Evolutionary conservation across 2,329 filamentous ascomycete genomes (phyloP).

Genomic region (Pseudogymnoascus sp.): DNA sequence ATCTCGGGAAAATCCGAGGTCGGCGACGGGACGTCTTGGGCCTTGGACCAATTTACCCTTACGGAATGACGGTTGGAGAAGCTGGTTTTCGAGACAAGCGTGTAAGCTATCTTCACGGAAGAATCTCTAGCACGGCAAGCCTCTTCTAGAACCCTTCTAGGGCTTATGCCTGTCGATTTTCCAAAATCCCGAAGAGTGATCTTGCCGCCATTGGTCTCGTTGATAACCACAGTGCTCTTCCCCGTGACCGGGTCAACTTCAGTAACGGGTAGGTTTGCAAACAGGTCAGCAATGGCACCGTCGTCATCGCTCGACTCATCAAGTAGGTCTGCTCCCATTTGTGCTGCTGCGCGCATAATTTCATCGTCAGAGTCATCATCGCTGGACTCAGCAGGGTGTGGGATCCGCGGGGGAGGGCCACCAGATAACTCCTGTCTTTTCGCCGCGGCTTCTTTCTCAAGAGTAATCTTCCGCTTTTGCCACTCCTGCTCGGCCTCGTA

Average conservation of each 20-base stretch:
- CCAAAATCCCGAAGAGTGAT: conserved; percentile 75
- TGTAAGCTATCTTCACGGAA: conserved; percentile 59
- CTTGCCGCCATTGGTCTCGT: conserved; percentile 44
- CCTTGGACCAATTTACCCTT: conserved; percentile 70
- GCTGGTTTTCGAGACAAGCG: conserved; percentile 61
- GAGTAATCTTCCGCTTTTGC: conserved; percentile 48
- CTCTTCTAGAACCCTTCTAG: conserved; percentile 73
- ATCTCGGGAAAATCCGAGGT: conserved; percentile 23
- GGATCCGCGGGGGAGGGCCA: conserved; percentile 17
- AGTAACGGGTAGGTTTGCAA: conserved; percentile 53
- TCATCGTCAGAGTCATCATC: conserved; percentile 37
- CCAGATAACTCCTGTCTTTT: conserved; percentile 35
- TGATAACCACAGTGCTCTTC: conserved; percentile 51
- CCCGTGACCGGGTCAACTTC: conserved; percentile 53
- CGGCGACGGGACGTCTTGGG: conserved; percentile 47
- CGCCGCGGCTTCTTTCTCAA: conserved; percentile 57
- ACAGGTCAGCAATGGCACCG: conserved; percentile 47
- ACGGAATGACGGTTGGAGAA: conserved; percentile 73
- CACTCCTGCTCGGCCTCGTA: conserved; percentile 58
- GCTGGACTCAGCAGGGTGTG: conserved; percentile 14
- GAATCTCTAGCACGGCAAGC: conserved; percentile 72
- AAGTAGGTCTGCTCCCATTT: conserved; percentile 52
- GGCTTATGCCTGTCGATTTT: conserved; percentile 69
- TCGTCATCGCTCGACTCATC: conserved; percentile 48
- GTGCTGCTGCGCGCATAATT: conserved; percentile 49